These are phyloP conservation scores for Amanita muscaria DNA, from an alignment of 768 basidiomycete genomes.

Conservation along the genomic window DNA sequence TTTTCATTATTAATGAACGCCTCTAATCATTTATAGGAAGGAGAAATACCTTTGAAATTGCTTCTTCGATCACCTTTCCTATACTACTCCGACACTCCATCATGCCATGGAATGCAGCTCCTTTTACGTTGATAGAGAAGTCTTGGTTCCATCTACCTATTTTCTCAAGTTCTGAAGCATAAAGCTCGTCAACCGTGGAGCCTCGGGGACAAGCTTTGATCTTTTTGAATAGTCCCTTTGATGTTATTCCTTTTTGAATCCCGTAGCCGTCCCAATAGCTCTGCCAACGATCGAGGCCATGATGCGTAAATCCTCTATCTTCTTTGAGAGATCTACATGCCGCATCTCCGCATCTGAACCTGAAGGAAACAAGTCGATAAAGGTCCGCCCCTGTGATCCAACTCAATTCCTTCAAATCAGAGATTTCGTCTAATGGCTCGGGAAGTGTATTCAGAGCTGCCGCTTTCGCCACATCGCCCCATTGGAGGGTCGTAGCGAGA, in stretches of 20 bases:
- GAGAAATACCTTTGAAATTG: background rate
- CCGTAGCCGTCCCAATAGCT: background rate
- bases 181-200: background rate
- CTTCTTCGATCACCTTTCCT: too few relatives aligned
- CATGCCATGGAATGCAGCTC: too few relatives aligned
- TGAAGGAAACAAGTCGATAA: background rate
- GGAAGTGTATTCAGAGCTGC: background rate
- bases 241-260: background rate
- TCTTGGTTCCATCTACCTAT: background rate
- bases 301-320: background rate
- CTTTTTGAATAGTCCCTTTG: background rate
- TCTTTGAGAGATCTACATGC: background rate
- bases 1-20: background rate
- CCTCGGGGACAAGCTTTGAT: too few relatives aligned
- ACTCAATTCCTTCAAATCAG: background rate
- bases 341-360: constrained; percentile 2
- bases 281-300: too few relatives aligned
- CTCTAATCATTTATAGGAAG: background rate
- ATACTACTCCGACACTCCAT: too few relatives aligned
- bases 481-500: background rate
- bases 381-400: background rate
- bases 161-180: background rate
- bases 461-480: background rate
- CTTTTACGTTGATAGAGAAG: background rate
- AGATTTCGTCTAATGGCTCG: background rate